Evolutionary conservation across 2,329 filamentous ascomycete genomes (phyloP), one percentile per base, ranked within the genome.

Genomic region (Dendrostoma leiphaemia): DNA sequence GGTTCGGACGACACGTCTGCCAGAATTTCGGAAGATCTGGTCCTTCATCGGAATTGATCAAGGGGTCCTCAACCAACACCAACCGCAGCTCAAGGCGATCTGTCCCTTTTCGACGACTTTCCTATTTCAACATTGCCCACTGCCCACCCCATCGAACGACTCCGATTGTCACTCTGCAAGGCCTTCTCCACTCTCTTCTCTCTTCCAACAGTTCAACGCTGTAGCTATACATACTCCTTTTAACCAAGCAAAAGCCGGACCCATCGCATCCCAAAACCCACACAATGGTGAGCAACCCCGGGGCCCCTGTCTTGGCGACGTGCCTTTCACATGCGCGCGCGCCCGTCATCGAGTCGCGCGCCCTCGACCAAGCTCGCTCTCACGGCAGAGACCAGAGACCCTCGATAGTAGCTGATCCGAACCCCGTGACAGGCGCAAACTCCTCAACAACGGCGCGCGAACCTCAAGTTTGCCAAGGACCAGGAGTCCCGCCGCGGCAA

Each of bases 371-470:
- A n/a, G n/a, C n/a, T n/a, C n/a, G n/a, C n/a, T n/a, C n/a, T n/a
- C n/a, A n/a, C n/a, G n/a, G n/a, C n/a, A n/a, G n/a, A n/a, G n/a
- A n/a, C n/a, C n/a, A n/a, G n/a, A n/a, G n/a, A n/a, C n/a, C n/a
- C n/a, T n/a, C n/a, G n/a, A n/a, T n/a, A n/a, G n/a, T n/a, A n/a
- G 43, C 46, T 44, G 19, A 45, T 24, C 24, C 9, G n/a, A 5
- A n/a, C n/a, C n/a, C n/a, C n/a, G n/a, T n/a, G n/a, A n/a, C 65
- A 91, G 89, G 88, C 85, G 63, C 89, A 93, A 86, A 94, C 90
- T 62, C 89, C 87, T 63, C 83, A 90, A 72, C 90, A 94, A 78
- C 86, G 90, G 70, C 84, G 84, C 67, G 85, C 87, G 60, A 94
- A 94, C 76, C 83, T 83, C 67, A 88, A 88, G 73, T 95, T 90